Percentiles rank a stretch among this genome's conserved stretches.
Conservation (phyloP, 108 stramenopile species). For the Nitzschia inconspicua region DNA sequence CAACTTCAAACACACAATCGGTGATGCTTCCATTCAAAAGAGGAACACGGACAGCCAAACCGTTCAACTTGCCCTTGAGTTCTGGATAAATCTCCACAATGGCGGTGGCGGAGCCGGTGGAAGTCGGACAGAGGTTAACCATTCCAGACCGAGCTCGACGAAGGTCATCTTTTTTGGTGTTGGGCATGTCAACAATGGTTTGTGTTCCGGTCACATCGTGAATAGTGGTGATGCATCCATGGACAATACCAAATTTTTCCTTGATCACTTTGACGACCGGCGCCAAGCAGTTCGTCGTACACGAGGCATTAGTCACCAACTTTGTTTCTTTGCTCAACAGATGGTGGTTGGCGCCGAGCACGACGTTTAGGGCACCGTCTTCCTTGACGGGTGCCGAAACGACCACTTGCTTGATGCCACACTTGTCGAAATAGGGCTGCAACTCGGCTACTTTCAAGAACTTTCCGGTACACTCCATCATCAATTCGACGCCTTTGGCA, state of each 20-base stretch:
- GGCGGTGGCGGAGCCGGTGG: conserved; percentile 91
- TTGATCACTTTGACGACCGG: conserved; percentile 92
- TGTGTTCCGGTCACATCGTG: conserved; percentile 94
- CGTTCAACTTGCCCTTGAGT: conserved; percentile 94
- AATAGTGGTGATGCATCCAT: conserved; percentile 93
- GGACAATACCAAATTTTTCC: conserved; percentile 89
- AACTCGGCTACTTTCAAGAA: conserved; percentile 76
- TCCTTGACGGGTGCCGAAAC: conserved; percentile 95
- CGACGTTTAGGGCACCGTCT: conserved; percentile 86
- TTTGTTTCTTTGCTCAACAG: conserved; percentile 58
- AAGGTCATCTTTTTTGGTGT: conserved; percentile 87
- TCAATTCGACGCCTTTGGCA: conserved; percentile 75
- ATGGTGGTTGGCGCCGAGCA: conserved; percentile 92
- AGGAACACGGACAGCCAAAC: conserved; percentile 91
- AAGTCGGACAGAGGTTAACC: conserved; percentile 91
- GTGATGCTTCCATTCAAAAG: conserved; percentile 86
- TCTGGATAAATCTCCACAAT: conserved; percentile 94
- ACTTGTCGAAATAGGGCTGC: conserved; percentile 72
- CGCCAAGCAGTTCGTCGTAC: conserved; percentile 95
- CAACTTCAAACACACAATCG: conserved; percentile 86
- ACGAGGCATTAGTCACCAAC: conserved; percentile 90
- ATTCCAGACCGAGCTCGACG: conserved; percentile 90
- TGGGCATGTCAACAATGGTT: conserved; percentile 88
- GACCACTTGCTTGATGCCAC: conserved; percentile 88
- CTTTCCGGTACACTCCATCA: conserved; percentile 92